Base-by-base conservation (phyloP, 371 early-diverging fungal species). In the Apophysomyces ossiformis region DNA sequence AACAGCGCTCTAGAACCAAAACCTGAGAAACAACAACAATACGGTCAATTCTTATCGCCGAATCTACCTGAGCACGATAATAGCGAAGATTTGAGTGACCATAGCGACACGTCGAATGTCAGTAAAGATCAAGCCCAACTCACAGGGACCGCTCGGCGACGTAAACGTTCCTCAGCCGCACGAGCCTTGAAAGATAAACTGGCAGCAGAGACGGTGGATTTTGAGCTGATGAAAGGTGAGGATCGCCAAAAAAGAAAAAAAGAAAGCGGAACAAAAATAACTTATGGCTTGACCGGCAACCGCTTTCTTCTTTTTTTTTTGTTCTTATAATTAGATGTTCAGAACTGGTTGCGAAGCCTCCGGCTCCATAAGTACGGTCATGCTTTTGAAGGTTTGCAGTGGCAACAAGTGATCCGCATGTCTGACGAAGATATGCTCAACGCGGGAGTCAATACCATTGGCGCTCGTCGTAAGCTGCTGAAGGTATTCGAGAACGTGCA, bases 321-420 rank as follows among this genome's bases (percentile, higher is more conserved):
- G 2, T 26, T 26, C 16, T 66, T 41, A 12, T 41, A 18, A 44
- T 26, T 50, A 90, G 97, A 98, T 82, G 91, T 96, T 65, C 95
- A 96, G 35, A 86, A 86, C 47, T 98, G 97, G 97, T 83, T 98
- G 61, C 85, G 95, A 59, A 89, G 89, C 65, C 81, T 97, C 50
- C 88, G 99, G 39, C 80, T 98, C 69, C 99, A 98, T 83, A 98
- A 97, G 81, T 98, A 98, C 80, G 92, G 94, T 2, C 79, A 86
- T 58, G 86, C 93, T 15, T 96, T 98, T 80, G 89, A 93, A 44
- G 90, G 89, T 13, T 85, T 94, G 85, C 80, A 89, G 60, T 96
- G 96, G 95, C 86, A 86, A 39, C 92, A 93, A 38, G 92, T 97
- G 45, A 87, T 98, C 58, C 86, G 89, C 54, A 81, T 98, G 79